These are phyloP conservation scores for Neurospora tetrasperma DNA, from an alignment of 495 filamentous ascomycete genomes.

Conservation along the genomic window DNA sequence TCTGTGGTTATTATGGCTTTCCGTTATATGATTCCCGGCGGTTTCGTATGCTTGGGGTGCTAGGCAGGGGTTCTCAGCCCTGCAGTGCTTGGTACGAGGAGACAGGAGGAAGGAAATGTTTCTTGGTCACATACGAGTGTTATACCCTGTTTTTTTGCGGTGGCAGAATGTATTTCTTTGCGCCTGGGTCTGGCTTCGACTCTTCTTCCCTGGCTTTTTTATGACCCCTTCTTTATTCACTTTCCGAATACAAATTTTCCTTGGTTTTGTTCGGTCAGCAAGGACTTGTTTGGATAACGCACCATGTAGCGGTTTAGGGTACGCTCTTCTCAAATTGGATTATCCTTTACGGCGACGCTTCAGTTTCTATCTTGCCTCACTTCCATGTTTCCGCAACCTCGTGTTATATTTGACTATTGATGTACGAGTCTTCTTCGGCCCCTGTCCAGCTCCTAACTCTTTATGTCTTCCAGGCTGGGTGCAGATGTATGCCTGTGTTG, in stretches of 20 bases:
- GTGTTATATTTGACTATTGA: not conserved
- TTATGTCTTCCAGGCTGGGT: too few relatives aligned
- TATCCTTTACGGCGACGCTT: not conserved
- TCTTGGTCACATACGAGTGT: not conserved
- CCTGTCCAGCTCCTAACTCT: not conserved
- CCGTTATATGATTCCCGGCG: not conserved
- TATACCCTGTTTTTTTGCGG: not conserved
- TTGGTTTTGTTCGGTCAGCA: not conserved
- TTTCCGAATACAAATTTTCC: not conserved
- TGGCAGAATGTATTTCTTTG: not conserved
- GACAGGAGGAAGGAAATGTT: not conserved
- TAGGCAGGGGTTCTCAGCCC: not conserved
- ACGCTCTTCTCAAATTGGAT: slow-evolving; percentile 1
- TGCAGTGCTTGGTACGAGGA: not conserved
- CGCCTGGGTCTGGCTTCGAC: not conserved
- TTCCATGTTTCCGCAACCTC: not conserved
- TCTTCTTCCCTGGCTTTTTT: not conserved
- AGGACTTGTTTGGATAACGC: not conserved
- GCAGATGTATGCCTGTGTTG: too few relatives aligned
- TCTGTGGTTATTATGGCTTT: not conserved
- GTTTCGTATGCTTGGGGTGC: not conserved
- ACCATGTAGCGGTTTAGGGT: not conserved
- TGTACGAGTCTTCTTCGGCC: not conserved
- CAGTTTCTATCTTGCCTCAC: not conserved
- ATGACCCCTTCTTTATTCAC: not conserved